Evolutionary conservation across 345 rosid genomes (phyloP).

Genomic region (Luvunga scandens): DNA sequence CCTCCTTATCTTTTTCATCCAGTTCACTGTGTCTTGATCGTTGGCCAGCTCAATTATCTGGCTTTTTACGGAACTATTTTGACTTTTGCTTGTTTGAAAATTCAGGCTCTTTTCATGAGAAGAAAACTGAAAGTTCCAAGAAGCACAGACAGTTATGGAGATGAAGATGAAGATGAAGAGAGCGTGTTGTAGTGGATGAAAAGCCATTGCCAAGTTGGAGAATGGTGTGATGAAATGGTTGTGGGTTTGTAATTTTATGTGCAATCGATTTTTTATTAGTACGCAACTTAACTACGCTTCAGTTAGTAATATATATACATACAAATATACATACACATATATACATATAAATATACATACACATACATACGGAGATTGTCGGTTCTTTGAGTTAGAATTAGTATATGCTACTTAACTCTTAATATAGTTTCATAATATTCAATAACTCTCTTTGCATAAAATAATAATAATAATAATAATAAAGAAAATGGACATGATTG

Average conservation of each 20-base stretch:
- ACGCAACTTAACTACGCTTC: not conserved
- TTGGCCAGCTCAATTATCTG: constrained; percentile 33
- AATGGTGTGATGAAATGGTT: not conserved
- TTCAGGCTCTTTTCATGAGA: not conserved
- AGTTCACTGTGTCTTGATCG: constrained; percentile 28
- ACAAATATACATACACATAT: rapidly evolving
- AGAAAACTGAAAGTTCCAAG: constrained; percentile 8
- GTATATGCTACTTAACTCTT: too few relatives aligned
- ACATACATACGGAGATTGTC: too few relatives aligned
- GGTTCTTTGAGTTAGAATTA: too few relatives aligned
- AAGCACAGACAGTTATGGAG: not conserved
- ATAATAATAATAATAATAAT: too few relatives aligned
- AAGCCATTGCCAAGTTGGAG: constrained; percentile 12
- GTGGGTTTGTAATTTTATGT: not conserved
- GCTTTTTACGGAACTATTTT: constrained; percentile 15
- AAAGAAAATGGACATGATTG: rapidly evolving
- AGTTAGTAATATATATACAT: not conserved
- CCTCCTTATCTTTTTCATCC: constrained; percentile 53
- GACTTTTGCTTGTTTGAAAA: not conserved
- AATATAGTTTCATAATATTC: too few relatives aligned
- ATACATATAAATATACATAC: too few relatives aligned
- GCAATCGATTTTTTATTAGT: not conserved
- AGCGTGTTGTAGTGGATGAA: not conserved
- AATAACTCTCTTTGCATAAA: too few relatives aligned
- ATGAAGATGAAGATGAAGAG: not conserved